Conservation (phyloP, 2,329 filamentous ascomycete species). For the Chalara sp. region DNA sequence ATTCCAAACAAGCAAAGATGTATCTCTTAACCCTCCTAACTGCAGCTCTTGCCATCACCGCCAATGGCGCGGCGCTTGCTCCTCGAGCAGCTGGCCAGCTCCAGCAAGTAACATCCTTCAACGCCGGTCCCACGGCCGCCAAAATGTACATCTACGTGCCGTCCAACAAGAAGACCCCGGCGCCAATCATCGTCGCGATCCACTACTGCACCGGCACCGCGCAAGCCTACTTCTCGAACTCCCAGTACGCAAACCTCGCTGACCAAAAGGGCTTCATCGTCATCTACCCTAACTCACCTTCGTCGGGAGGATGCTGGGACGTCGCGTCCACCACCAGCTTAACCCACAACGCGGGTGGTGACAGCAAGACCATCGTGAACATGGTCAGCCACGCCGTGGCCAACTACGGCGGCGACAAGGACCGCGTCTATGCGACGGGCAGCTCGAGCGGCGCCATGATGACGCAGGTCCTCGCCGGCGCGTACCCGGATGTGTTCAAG, state of each 20-base stretch:
- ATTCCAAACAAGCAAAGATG: no score
- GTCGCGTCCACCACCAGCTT: slow-evolving; percentile 41
- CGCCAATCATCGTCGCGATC: slow-evolving; percentile 13
- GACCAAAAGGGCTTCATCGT: slow-evolving; percentile 49
- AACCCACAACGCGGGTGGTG: slow-evolving; percentile 47
- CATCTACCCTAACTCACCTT: slow-evolving; percentile 48
- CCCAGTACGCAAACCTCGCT: slow-evolving; percentile 43
- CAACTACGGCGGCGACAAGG: slow-evolving; percentile 43
- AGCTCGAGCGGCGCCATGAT: slow-evolving; percentile 33
- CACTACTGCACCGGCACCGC: slow-evolving; percentile 33
- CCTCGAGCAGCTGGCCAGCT: neutral
- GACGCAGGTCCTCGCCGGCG: slow-evolving; percentile 41
- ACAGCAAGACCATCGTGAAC: slow-evolving; percentile 47
- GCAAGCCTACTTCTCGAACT: slow-evolving; percentile 12
- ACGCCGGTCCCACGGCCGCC: slow-evolving; percentile 6
- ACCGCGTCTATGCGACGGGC: slow-evolving; percentile 46
- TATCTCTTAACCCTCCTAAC: no score
- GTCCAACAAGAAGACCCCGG: neutral
- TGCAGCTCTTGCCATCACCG: no score
- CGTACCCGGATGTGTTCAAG: slow-evolving; percentile 40
- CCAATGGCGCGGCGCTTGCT: no score
- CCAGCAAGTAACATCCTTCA: slow-evolving; percentile 12
- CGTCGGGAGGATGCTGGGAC: slow-evolving; percentile 50
- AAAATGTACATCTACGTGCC: slow-evolving; percentile 15
- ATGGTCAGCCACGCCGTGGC: slow-evolving; percentile 48